Conservation (phyloP, 2,329 filamentous ascomycete genomes). For the Macrophomina tecta region DNA sequence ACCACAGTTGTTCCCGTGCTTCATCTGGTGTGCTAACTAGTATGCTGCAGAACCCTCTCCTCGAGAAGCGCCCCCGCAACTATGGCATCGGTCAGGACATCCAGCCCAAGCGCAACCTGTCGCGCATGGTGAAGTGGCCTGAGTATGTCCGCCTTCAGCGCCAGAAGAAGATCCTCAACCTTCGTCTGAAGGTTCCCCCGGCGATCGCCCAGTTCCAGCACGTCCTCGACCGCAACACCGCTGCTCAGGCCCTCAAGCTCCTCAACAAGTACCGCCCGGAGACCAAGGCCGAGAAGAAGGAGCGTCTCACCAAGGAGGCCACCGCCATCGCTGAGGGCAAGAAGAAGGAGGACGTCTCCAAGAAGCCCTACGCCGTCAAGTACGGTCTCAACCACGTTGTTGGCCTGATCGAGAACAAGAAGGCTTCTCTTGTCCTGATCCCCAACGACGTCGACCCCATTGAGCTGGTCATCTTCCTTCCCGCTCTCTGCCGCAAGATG, state of each 20-base stretch:
- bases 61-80: constrained; percentile 98
- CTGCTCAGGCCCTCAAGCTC: constrained; percentile 97
- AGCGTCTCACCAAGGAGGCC: constrained; percentile 97
- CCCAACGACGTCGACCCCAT: constrained; percentile 99
- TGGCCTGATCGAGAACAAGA: constrained; percentile 79
- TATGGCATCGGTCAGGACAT: constrained; percentile 99
- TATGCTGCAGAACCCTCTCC: constrained; percentile 85
- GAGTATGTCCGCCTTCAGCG: constrained; percentile 96
- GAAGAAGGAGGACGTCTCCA: constrained; percentile 99
- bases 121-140: constrained; percentile 95
- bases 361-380: constrained; percentile 99
- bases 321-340: constrained; percentile 97
- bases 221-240: constrained; percentile 72
- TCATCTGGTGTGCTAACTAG: neutral
- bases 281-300: constrained; percentile 99
- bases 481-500: constrained; percentile 99
- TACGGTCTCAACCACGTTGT: constrained; percentile 98
- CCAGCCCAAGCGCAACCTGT: constrained; percentile 87
- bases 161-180: constrained; percentile 92
- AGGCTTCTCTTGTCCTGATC: constrained; percentile 96
- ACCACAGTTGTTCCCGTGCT: neutral
- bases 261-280: constrained; percentile 99
- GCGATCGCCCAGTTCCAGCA: constrained; percentile 97
- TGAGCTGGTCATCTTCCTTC: constrained; percentile 98
- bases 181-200: constrained; percentile 98